Evolutionary conservation across 1,284 basidiomycete species (phyloP).

Genomic region (Agaricales sp.): DNA sequence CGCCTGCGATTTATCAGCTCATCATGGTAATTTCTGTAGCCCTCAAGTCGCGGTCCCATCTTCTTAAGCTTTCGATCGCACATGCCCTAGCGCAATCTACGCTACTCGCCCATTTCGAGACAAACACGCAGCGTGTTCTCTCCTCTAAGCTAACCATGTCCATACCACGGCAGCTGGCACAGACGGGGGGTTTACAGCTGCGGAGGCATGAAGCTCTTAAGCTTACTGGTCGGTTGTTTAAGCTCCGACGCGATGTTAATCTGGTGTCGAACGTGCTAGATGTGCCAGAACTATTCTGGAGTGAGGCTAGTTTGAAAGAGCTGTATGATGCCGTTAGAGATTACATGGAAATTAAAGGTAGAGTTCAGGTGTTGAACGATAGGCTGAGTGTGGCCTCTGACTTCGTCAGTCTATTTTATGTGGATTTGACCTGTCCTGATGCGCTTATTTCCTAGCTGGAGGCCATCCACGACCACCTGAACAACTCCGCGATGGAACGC

Average conservation of each 20-base stretch:
- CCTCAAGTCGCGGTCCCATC: slow-evolving; percentile 81
- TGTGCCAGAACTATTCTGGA: slow-evolving; percentile 93
- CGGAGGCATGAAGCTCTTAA: slow-evolving; percentile 78
- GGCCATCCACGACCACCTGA: slow-evolving; percentile 90
- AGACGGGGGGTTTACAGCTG: slow-evolving; percentile 70
- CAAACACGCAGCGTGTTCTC: slow-evolving; percentile 70
- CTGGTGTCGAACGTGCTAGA: slow-evolving; percentile 92
- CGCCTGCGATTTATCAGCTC: slow-evolving; percentile 5
- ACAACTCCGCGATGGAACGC: slow-evolving; percentile 85
- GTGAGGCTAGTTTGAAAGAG: slow-evolving; percentile 81
- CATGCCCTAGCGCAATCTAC: slow-evolving; percentile 95
- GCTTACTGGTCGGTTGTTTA: slow-evolving; percentile 84
- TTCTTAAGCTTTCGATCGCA: slow-evolving; percentile 83
- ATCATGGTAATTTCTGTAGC: slow-evolving; percentile 31
- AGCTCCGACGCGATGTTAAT: slow-evolving; percentile 84
- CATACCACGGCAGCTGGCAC: slow-evolving; percentile 81
- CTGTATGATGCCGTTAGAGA: slow-evolving; percentile 91
- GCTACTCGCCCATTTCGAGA: slow-evolving; percentile 83
- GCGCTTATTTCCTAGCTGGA: slow-evolving; percentile 57
- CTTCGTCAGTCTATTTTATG: slow-evolving; percentile 64
- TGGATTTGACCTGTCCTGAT: no score
- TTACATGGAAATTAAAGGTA: slow-evolving; percentile 86
- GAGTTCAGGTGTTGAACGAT: slow-evolving; percentile 86
- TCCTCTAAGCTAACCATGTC: slow-evolving; percentile 68
- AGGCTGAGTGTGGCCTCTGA: slow-evolving; percentile 82